Evolutionary conservation across 495 filamentous ascomycete species (phyloP).

Genomic region (Aspergillus bridgeri): DNA sequence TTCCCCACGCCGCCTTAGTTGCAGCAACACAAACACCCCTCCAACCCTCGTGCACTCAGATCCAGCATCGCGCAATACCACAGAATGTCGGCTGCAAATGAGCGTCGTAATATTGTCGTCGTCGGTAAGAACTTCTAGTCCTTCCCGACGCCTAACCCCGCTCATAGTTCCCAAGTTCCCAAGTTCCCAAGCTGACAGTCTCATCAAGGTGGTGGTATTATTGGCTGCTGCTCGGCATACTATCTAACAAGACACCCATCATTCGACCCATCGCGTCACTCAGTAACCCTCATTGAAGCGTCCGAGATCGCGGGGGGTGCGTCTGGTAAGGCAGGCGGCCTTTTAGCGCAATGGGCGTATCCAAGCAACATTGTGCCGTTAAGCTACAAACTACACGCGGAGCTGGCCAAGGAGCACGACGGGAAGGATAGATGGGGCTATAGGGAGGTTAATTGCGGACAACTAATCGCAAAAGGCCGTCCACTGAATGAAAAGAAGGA

Average conservation of each 20-base stretch:
- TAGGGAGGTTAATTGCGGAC: constrained; percentile 71
- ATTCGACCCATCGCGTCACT: constrained; percentile 71
- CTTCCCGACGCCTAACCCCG: constrained; percentile 26
- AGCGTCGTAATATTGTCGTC: constrained; percentile 63
- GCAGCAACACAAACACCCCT: constrained; percentile 1
- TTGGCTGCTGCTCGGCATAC: constrained; percentile 91
- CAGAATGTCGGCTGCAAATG: constrained; percentile 36
- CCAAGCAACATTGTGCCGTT: constrained; percentile 80
- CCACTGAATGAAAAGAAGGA: constrained; percentile 35
- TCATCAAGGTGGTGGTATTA: constrained; percentile 75
- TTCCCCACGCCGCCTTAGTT: not conserved
- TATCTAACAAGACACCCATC: constrained; percentile 85
- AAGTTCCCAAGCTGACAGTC: constrained; percentile 8
- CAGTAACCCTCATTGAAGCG: constrained; percentile 85
- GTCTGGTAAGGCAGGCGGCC: constrained; percentile 91
- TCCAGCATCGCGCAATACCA: constrained; percentile 17
- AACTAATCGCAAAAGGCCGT: constrained; percentile 58
- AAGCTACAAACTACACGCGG: constrained; percentile 77
- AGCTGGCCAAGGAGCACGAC: constrained; percentile 80
- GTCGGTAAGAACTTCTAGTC: constrained; percentile 48
- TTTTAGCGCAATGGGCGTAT: constrained; percentile 92
- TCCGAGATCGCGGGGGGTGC: constrained; percentile 84
- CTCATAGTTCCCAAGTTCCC: constrained; percentile 12
- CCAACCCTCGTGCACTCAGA: constrained; percentile 6
- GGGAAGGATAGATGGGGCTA: constrained; percentile 88